phyloP scores from a whole-genome alignment of 169 alveolate species.

The Hepatocystis sp. region DNA sequence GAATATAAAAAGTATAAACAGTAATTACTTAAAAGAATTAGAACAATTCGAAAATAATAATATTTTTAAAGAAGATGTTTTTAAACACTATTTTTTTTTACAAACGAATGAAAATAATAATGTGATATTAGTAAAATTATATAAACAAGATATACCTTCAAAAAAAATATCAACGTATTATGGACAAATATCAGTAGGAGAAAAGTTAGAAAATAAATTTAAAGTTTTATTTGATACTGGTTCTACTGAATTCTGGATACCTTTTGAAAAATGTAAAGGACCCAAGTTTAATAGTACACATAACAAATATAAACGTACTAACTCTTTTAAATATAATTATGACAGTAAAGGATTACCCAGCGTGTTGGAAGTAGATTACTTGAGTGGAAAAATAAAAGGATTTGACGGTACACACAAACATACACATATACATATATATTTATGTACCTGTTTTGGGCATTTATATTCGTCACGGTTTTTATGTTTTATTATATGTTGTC shows the following conservation, averaged over 20 bases:
- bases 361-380: conserved; percentile 31
- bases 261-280: conserved; percentile 75
- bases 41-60: background rate
- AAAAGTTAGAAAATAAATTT: conserved; percentile 68
- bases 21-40: background rate
- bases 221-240: conserved; percentile 88
- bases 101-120: conserved; percentile 13
- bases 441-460: no score
- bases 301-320: conserved; percentile 44
- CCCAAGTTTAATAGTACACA: conserved; percentile 15
- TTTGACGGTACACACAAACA: conserved; percentile 60
- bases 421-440: no score
- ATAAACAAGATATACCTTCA: conserved; percentile 38
- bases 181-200: conserved; percentile 66
- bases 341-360: conserved; percentile 57
- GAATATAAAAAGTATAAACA: background rate
- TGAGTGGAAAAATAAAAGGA: conserved; percentile 59
- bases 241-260: conserved; percentile 86
- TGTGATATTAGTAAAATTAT: conserved; percentile 39
- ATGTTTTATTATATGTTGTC: no score
- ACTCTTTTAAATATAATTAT: conserved; percentile 54
- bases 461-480: no score
- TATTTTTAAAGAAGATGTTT: no score
- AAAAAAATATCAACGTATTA: conserved; percentile 63
- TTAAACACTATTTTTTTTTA: background rate